Percentiles rank a stretch among this genome's conserved stretches.
phyloP scores from a whole-genome alignment of 768 basidiomycete species.

The Kwoniella botswanensis region DNA sequence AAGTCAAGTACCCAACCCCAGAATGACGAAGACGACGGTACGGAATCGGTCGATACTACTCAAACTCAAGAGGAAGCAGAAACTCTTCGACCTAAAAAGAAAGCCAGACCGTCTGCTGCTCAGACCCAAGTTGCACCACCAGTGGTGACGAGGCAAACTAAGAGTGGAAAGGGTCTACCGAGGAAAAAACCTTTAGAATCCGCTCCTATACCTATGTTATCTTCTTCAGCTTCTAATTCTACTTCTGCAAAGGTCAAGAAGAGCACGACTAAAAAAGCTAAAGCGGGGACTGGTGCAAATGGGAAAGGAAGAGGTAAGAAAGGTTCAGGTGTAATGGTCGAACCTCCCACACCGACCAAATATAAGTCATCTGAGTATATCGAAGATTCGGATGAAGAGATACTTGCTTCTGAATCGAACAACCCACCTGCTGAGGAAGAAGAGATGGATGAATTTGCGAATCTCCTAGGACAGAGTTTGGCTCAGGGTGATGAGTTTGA shows the following conservation, averaged over 20 bases:
- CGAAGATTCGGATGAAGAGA: constrained; percentile 52
- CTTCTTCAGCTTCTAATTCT: not conserved
- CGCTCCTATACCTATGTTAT: constrained; percentile 26
- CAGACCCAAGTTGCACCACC: not conserved
- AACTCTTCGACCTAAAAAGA: constrained; percentile 13
- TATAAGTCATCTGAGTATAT: constrained; percentile 47
- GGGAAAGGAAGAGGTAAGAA: not conserved
- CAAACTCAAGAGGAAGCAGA: constrained; percentile 6
- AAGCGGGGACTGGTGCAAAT: not conserved
- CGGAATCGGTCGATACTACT: not conserved
- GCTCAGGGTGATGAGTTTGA: constrained; percentile 30
- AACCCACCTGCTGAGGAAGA: constrained; percentile 25
- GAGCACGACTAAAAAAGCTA: constrained; percentile 11
- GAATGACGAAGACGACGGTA: constrained; percentile 5
- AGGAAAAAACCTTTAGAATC: constrained; percentile 22
- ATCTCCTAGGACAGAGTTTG: constrained; percentile 42
- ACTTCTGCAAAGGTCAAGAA: constrained; percentile 1
- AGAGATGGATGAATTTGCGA: constrained; percentile 49
- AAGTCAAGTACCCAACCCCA: not conserved
- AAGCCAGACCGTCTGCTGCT: constrained; percentile 4
- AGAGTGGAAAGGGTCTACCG: constrained; percentile 28
- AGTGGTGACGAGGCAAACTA: not conserved
- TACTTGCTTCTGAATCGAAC: constrained; percentile 16
- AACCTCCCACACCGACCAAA: constrained; percentile 25
- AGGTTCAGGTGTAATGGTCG: not conserved